Evolutionary conservation across 179 eudicot species (phyloP).

Genomic region (Amaranthus tricolor): DNA sequence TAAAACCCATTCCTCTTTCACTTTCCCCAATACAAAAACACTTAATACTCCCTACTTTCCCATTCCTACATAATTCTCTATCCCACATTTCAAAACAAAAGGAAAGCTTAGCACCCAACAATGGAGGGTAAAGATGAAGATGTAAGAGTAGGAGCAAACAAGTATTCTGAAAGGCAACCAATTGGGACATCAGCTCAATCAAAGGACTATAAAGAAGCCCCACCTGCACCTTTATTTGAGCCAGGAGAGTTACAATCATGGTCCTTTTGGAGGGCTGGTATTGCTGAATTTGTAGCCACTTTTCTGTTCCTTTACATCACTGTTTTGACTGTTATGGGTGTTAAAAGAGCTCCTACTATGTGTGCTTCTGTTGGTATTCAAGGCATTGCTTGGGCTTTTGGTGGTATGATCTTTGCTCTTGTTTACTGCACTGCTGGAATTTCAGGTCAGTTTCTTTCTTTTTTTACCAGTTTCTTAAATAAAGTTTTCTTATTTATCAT

Average conservation of each 20-base stretch:
- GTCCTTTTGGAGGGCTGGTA: constrained; percentile 39
- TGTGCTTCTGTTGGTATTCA: constrained; percentile 53
- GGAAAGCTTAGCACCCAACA: not conserved
- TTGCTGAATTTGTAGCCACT: constrained; percentile 38
- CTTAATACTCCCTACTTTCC: not conserved
- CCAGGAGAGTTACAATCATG: constrained; percentile 33
- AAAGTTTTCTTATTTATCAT: not conserved
- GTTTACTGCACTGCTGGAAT: constrained; percentile 89
- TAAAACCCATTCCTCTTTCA: not conserved
- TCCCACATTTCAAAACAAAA: not conserved
- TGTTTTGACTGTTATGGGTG: constrained; percentile 41
- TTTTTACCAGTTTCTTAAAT: not conserved
- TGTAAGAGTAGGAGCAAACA: constrained; percentile 35
- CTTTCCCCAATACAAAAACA: not conserved
- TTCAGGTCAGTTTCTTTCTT: constrained; percentile 43
- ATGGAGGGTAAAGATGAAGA: constrained; percentile 38
- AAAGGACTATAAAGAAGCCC: constrained; percentile 36
- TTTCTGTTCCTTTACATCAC: constrained; percentile 36
- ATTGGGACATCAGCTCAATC: constrained; percentile 30
- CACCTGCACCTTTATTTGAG: constrained; percentile 32
- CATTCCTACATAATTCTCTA: not conserved
- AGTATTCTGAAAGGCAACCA: constrained; percentile 32
- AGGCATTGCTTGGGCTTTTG: constrained; percentile 96
- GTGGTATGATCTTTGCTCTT: constrained; percentile 94
- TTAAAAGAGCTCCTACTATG: constrained; percentile 25